Conservation (phyloP, 768 basidiomycete species). For the Suillus decipiens region DNA sequence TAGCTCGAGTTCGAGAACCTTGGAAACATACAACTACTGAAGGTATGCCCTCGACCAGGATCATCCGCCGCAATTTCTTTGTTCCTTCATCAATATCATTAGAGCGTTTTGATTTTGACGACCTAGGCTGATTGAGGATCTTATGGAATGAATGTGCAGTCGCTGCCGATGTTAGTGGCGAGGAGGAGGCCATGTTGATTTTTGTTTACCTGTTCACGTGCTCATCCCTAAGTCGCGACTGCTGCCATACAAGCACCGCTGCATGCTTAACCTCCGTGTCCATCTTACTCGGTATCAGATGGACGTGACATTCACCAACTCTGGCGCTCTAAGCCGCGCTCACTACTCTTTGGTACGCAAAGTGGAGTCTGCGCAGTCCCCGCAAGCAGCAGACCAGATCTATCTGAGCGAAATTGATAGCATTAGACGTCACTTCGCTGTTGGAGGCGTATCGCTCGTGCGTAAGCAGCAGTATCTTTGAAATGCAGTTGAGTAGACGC, state of each 20-base stretch:
- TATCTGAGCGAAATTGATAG: conserved; percentile 59
- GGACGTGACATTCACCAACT: conserved; percentile 79
- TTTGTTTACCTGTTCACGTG: conserved; percentile 11
- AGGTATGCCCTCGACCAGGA: conserved; percentile 90
- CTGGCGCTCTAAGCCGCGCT: conserved; percentile 72
- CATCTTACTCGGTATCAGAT: conserved; percentile 35
- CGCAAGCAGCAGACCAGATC: conserved; percentile 60
- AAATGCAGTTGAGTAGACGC: conserved; percentile 13
- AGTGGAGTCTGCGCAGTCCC: conserved; percentile 61
- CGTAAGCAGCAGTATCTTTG: conserved; percentile 29
- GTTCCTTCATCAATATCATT: conserved; percentile 76
- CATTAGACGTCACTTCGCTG: conserved; percentile 54
- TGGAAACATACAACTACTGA: conserved; percentile 59
- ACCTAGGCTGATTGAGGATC: conserved; percentile 70
- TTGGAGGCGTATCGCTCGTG: conserved; percentile 49
- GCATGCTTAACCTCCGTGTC: conserved; percentile 13
- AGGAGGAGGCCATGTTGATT: conserved; percentile 23
- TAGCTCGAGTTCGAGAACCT: neutral
- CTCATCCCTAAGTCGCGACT: conserved; percentile 5
- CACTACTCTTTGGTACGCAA: conserved; percentile 78
- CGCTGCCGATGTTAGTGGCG: conserved; percentile 30
- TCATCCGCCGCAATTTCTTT: conserved; percentile 85
- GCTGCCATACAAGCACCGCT: conserved; percentile 17
- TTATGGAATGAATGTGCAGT: conserved; percentile 81
- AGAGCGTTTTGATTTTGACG: conserved; percentile 63